Percentiles rank a stretch among this genome's conserved stretches.
Conservation (phyloP, 176 grass and related monocot species). For the Otatea glauca region DNA sequence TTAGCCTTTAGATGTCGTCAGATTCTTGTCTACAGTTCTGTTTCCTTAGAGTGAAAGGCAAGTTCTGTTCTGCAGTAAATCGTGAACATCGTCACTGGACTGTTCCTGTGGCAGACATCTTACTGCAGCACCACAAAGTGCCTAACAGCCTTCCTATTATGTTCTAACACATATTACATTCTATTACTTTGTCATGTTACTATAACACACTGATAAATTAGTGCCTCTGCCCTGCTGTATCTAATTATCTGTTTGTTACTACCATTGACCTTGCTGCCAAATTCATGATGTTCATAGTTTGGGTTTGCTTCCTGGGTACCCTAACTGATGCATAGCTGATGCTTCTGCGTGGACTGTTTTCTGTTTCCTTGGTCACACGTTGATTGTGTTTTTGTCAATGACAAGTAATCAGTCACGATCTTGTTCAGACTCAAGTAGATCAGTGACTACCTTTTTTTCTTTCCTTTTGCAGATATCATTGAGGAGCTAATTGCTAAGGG, state of each 20-base stretch:
- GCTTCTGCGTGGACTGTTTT: slow-evolving; percentile 5
- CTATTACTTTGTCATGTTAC: slow-evolving; percentile 13
- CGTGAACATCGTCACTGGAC: slow-evolving; percentile 31
- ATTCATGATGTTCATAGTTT: not conserved
- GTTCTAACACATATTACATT: not conserved
- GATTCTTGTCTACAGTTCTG: slow-evolving; percentile 39
- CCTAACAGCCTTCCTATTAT: slow-evolving; percentile 22
- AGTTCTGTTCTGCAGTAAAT: slow-evolving; percentile 11
- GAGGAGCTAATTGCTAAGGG: slow-evolving; percentile 85
- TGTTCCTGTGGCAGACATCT: slow-evolving; percentile 24
- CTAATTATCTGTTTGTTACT: slow-evolving; percentile 18
- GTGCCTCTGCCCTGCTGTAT: not conserved
- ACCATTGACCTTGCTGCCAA: slow-evolving; percentile 19
- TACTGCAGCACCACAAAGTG: not conserved
- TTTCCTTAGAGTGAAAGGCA: slow-evolving; percentile 51
- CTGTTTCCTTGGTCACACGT: slow-evolving; percentile 9
- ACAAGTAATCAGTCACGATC: not conserved
- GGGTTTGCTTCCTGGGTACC: not conserved
- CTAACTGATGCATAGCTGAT: not conserved
- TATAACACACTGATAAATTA: not conserved
- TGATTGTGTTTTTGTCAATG: not conserved
- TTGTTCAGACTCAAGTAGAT: slow-evolving; percentile 26
- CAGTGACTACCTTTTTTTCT: not conserved
- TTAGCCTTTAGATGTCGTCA: slow-evolving; percentile 45
- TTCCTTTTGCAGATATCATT: slow-evolving; percentile 70